Evolutionary conservation across 2,329 filamentous ascomycete species (phyloP).

Genomic region (Hypoxylon sp.): DNA sequence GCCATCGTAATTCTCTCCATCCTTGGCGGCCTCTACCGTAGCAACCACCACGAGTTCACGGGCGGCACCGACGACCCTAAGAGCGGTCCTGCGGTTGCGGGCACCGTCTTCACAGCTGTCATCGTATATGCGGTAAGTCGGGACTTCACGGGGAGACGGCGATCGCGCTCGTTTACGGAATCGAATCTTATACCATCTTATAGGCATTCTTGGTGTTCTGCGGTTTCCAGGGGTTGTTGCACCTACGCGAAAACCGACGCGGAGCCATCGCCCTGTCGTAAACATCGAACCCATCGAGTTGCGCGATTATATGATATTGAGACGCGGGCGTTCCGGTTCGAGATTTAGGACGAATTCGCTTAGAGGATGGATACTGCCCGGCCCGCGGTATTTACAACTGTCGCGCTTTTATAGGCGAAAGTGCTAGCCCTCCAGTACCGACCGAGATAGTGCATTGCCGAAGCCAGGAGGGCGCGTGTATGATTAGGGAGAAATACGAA

Average conservation of each 20-base stretch:
- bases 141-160: too few species aligned
- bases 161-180: too few species aligned
- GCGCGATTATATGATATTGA: slow-evolving; percentile 21
- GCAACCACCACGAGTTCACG: slow-evolving; percentile 83
- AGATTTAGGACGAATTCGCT: slow-evolving; percentile 12
- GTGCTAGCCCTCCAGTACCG: too few species aligned
- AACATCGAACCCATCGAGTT: not conserved
- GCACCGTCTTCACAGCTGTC: slow-evolving; percentile 87
- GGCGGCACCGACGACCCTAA: slow-evolving; percentile 76
- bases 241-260: slow-evolving; percentile 81
- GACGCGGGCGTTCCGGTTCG: slow-evolving; percentile 29
- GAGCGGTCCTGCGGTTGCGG: slow-evolving; percentile 80
- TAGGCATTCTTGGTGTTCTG: slow-evolving; percentile 93
- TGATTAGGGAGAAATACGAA: slow-evolving; percentile 11
- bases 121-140: slow-evolving; percentile 88
- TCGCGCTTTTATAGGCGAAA: slow-evolving; percentile 1
- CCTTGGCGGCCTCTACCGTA: slow-evolving; percentile 76
- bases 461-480: slow-evolving; percentile 24
- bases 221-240: slow-evolving; percentile 85
- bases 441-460: too few species aligned
- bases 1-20: slow-evolving; percentile 71
- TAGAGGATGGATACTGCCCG: too few species aligned
- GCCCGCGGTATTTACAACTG: slow-evolving; percentile 13
- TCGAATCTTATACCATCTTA: slow-evolving; percentile 24
- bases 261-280: slow-evolving; percentile 77